Base-by-base conservation (phyloP, 2,329 filamentous ascomycete genomes). In the Aureobasidium namibiae region DNA sequence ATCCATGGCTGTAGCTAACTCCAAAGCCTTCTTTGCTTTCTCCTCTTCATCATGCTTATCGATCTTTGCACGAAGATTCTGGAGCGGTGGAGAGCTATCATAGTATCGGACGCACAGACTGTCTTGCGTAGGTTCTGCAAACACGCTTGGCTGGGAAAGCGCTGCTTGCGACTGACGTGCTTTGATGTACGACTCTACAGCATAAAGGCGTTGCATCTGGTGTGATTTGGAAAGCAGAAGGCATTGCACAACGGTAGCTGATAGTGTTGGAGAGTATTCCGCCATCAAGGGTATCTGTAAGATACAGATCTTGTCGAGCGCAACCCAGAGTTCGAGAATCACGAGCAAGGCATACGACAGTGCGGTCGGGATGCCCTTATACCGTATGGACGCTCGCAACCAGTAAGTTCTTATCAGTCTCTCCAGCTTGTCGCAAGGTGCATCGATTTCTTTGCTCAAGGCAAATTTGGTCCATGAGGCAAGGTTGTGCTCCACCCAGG, bases 261-360 rank as follows among this genome's bases (percentile, higher is more conserved):
- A 62, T 48, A 89, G 80, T 0, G 74, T 71, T 0, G 84, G 81
- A 13, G 79, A 73, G 56, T 79, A 85, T 0, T 81, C 69, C 0
- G 50, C 31, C 0, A 89, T 68, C 0, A 86, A 66, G 0, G 78
- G 77, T 48, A 74, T 82, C 0, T 62, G 61, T 0, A 45, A 11
- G 0, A 74, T 68, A 0, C 79, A 78, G n/a, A 66, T 68, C 11
- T 71, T 64, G 62, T 89, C 86, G 67, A 87, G 76, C 1, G 67
- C 64, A 3, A 80, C 67, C 85, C 84, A 89, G 0, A 85, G 63
- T 52, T 82, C 78, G 65, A 87, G 77, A 0, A 83, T 44, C 8
- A 72, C 75, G 1, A 88, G 72, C 0, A 87, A 68, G 64, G 81
- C 75, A 0, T 69, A 60, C 29, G 82, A 84, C 63, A 76, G 78